These are phyloP conservation scores for Flaveria bidentis DNA, from an alignment of 129 eudicot genomes.

Conservation along the genomic window DNA sequence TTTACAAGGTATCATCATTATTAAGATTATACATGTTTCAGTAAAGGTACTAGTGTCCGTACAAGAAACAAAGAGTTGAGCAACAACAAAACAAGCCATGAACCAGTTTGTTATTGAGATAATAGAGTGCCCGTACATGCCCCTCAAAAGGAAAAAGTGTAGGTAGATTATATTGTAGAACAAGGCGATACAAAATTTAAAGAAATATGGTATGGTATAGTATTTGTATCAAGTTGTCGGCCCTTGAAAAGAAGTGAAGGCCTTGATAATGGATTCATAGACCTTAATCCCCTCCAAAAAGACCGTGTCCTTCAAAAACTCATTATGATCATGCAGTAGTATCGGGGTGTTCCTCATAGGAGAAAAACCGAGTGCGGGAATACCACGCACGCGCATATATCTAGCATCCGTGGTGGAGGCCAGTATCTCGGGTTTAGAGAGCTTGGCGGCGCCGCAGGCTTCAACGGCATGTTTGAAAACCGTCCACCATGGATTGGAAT, in stretches of 20 bases:
- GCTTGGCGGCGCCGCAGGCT: conserved; percentile 68
- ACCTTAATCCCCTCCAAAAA: conserved; percentile 86
- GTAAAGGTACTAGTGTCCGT: too few relatives aligned
- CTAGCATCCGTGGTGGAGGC: conserved; percentile 90
- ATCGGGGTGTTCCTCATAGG: conserved; percentile 94
- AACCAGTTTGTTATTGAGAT: too few relatives aligned
- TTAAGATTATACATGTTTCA: too few relatives aligned
- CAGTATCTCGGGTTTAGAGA: conserved; percentile 81
- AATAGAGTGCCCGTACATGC: too few relatives aligned
- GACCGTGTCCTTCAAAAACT: conserved; percentile 61
- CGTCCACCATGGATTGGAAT: conserved; percentile 93
- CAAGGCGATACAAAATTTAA: background rate
- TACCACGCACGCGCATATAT: conserved; percentile 65
- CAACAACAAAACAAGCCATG: too few relatives aligned
- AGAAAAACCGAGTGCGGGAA: conserved; percentile 84
- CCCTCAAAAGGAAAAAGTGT: too few relatives aligned
- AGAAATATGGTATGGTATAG: background rate
- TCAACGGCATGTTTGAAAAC: conserved; percentile 62
- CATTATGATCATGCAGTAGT: conserved; percentile 91
- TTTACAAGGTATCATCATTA: too few relatives aligned
- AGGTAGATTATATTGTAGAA: too few relatives aligned
- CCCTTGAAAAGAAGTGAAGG: conserved; percentile 63
- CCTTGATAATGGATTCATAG: conserved; percentile 72
- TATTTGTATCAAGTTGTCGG: background rate
- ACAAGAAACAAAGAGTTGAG: too few relatives aligned